phyloP scores from a whole-genome alignment of 2,329 filamentous ascomycete species.

The Penicillium sp. region DNA sequence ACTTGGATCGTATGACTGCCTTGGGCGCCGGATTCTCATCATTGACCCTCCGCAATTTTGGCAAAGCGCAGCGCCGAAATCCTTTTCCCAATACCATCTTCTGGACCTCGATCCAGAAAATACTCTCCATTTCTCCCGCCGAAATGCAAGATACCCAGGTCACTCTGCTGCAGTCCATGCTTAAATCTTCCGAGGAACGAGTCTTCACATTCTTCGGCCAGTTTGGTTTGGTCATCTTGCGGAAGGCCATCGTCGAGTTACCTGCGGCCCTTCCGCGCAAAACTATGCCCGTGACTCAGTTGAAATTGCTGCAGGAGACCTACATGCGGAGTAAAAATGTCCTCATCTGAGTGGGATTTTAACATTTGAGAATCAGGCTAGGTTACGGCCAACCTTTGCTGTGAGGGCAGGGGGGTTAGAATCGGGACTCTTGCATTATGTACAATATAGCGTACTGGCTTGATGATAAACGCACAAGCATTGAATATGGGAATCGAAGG shows the following conservation, averaged over 20 bases:
- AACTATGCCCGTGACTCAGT: slow-evolving; percentile 38
- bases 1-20: slow-evolving; percentile 79
- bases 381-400: background rate
- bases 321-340: slow-evolving; percentile 39
- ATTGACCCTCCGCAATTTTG: slow-evolving; percentile 78
- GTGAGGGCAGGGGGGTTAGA: too few relatives aligned
- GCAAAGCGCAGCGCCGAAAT: slow-evolving; percentile 64
- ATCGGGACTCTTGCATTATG: background rate
- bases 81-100: slow-evolving; percentile 77
- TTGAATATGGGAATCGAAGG: background rate
- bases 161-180: slow-evolving; percentile 67
- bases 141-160: slow-evolving; percentile 73
- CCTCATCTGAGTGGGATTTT: background rate
- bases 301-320: slow-evolving; percentile 39
- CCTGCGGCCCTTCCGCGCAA: slow-evolving; percentile 48
- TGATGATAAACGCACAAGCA: background rate
- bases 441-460: background rate
- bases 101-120: slow-evolving; percentile 74
- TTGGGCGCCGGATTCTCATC: slow-evolving; percentile 81
- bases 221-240: slow-evolving; percentile 68
- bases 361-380: background rate
- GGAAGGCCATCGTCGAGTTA: slow-evolving; percentile 70
- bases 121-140: slow-evolving; percentile 69
- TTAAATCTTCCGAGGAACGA: slow-evolving; percentile 69
- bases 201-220: slow-evolving; percentile 81